Base-by-base conservation (phyloP, 371 early-diverging fungal species). In the Syncephalastrum monosporum region DNA sequence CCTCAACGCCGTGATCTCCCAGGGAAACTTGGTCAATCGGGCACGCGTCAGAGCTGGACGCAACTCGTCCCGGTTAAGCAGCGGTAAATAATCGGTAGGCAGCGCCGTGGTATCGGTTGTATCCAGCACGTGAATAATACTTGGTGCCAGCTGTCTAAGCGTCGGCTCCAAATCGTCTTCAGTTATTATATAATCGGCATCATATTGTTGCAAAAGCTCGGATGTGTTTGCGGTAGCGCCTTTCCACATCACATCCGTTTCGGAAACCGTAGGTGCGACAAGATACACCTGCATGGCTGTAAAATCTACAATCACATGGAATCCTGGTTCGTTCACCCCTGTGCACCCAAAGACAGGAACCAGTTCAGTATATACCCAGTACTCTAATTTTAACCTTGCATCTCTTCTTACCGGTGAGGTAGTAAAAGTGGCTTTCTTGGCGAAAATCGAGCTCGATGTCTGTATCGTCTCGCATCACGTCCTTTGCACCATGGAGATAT, bases 351-450 rank as follows among this genome's bases (percentile, higher is more conserved):
- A 55, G 2, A n/a, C 14, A 44, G 23, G 23, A 49, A 24, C 24
- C 4, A 43, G 8, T 19, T 19, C 14, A 54, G 45, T 19, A 19
- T 41, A 16, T 29, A 33, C 21, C 19, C 12, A 51, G 6, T 16
- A 33, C 38, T 21, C 19, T 25, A 50, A 25, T 19, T 4, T 50
- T 6, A n/a, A 25, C 24, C 19, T 12, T 23, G 50, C 44, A 10
- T 42, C 45, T 54, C 24, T 19, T 7, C 21, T 52, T 63, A 65
- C 82, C 82, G 3, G 82, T 73, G 12, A 82, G 64, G 60, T 82
- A 84, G 50, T 71, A 69, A 53, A 84, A 84, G 64, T 79, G 70
- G 55, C 77, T 77, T 59, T 82, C 82, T 54, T 84, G 81, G 13
- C 81, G 73, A 53, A 80, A 82, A 42, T 73, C 73, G 7, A 82